Conservation (phyloP, 441 rosid genomes). For the Populus hybrid region DNA sequence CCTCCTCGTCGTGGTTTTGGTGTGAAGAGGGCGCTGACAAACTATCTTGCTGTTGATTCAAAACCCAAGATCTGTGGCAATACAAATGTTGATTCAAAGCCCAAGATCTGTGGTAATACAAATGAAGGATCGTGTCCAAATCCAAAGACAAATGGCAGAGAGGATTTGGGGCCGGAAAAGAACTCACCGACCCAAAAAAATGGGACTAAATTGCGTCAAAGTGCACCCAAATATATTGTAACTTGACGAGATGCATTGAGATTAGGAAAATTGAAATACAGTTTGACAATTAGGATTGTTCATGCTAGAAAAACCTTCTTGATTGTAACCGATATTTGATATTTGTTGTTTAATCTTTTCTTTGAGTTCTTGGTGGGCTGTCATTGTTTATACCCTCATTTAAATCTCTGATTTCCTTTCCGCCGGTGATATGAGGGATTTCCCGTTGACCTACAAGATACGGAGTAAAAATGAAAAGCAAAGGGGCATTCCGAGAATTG, state of each 20-base stretch:
- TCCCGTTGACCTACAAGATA: not conserved
- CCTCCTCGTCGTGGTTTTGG: constrained; percentile 68
- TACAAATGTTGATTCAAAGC: constrained; percentile 43
- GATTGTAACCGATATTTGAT: no score
- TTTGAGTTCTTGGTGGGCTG: not conserved
- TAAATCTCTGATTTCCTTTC: not conserved
- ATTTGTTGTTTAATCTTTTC: not conserved
- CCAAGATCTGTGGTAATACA: constrained; percentile 47
- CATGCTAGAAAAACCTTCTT: not conserved
- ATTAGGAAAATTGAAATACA: constrained; percentile 2
- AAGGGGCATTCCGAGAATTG: constrained; percentile 65
- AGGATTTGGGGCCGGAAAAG: constrained; percentile 29
- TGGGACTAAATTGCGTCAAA: constrained; percentile 20
- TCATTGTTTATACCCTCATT: not conserved
- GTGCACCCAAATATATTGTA: constrained; percentile 32
- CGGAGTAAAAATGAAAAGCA: not conserved
- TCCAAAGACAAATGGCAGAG: constrained; percentile 28
- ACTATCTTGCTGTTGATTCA: constrained; percentile 38
- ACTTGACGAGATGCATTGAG: constrained; percentile 4
- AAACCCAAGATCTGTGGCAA: no score
- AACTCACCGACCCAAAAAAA: constrained; percentile 27
- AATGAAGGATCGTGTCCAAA: constrained; percentile 34
- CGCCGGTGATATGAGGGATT: not conserved
- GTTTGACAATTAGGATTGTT: constrained; percentile 14
- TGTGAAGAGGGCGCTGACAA: constrained; percentile 62